phyloP scores from a whole-genome alignment of 2,329 filamentous ascomycete genomes.

The Allantophomopsis lycopodina region DNA sequence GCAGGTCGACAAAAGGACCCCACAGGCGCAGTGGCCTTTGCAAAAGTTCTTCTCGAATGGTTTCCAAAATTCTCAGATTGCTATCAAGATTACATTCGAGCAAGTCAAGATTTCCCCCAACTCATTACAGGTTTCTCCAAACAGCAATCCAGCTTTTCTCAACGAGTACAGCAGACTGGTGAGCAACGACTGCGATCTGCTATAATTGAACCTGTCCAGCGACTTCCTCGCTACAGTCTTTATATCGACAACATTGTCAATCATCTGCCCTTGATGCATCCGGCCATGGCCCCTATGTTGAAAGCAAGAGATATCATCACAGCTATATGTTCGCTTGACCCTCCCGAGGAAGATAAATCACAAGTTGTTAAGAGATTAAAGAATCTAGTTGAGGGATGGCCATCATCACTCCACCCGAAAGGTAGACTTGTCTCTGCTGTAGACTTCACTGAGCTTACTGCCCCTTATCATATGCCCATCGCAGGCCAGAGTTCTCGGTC shows the following conservation, averaged over 20 bases:
- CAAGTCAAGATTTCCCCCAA: conserved; percentile 76
- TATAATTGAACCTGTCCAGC: conserved; percentile 91
- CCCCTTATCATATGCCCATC: conserved; percentile 46
- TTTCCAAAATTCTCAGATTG: conserved; percentile 85
- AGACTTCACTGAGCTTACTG: conserved; percentile 64
- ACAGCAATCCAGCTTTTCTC: conserved; percentile 69
- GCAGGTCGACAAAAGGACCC: conserved; percentile 47
- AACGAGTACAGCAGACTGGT: conserved; percentile 67
- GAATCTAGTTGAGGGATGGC: conserved; percentile 68
- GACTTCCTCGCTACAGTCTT: conserved; percentile 85
- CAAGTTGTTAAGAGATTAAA: conserved; percentile 62
- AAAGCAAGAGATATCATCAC: conserved; percentile 88
- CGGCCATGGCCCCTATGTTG: conserved; percentile 69
- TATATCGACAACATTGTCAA: conserved; percentile 92
- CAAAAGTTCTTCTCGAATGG: conserved; percentile 75
- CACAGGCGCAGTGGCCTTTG: conserved; percentile 65
- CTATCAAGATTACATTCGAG: conserved; percentile 86
- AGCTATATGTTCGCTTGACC: conserved; percentile 89
- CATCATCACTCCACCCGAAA: conserved; percentile 52
- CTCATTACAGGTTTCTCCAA: conserved; percentile 69
- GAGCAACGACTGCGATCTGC: conserved; percentile 85
- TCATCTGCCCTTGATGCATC: conserved; percentile 73
- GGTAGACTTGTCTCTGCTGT: conserved; percentile 71
- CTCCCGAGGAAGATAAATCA: conserved; percentile 55
- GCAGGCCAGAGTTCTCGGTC: conserved; percentile 23